Percentiles rank a stretch among this genome's conserved stretches.
Evolutionary conservation across 805 yeast genomes (phyloP).

Genomic region (Candida ovalis): DNA sequence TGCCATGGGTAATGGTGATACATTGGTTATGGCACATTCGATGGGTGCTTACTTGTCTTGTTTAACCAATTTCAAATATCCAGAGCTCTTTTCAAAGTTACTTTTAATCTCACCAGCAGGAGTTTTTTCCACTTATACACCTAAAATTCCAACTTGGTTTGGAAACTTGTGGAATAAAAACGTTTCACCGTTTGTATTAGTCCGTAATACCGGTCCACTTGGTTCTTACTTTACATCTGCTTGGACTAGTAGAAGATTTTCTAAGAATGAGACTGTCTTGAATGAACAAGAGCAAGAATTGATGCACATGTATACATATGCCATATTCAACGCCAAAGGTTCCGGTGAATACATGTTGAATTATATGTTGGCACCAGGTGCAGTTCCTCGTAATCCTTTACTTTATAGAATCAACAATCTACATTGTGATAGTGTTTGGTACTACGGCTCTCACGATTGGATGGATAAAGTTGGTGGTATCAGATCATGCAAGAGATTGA

Average conservation of each 20-base stretch:
- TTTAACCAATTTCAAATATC: conserved; percentile 58
- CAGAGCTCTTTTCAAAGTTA: conserved; percentile 59
- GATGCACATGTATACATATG: conserved; percentile 77
- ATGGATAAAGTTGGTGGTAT: conserved; percentile 53
- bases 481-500: conserved; percentile 34
- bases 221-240: conserved; percentile 86
- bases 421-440: conserved; percentile 68
- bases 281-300: conserved; percentile 40
- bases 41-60: conserved; percentile 86
- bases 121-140: conserved; percentile 47
- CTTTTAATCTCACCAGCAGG: conserved; percentile 92
- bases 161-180: conserved; percentile 71
- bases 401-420: conserved; percentile 46
- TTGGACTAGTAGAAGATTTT: conserved; percentile 84
- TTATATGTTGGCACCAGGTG: conserved; percentile 85
- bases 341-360: conserved; percentile 92
- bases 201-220: conserved; percentile 71
- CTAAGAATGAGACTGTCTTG: conserved; percentile 38
- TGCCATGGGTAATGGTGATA: conserved; percentile 26
- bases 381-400: conserved; percentile 77
- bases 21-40: conserved; percentile 77
- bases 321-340: conserved; percentile 81
- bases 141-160: conserved; percentile 72
- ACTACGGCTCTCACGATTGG: conserved; percentile 77
- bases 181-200: conserved; percentile 79